These are phyloP conservation scores for Globisporangium alternatum DNA, from an alignment of 352 stramenopile species.

Conservation along the genomic window DNA sequence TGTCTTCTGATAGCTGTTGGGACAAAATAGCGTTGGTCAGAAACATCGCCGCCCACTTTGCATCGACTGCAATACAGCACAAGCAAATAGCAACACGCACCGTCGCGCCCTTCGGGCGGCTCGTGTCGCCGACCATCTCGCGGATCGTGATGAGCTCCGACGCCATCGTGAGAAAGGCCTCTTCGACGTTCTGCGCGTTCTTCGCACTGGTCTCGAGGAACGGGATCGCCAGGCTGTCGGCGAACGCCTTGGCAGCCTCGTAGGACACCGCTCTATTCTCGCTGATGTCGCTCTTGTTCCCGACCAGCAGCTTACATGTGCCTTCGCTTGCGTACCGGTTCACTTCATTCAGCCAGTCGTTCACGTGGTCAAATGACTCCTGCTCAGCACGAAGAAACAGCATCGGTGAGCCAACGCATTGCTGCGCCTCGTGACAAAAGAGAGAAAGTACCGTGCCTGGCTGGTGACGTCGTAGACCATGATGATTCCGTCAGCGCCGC, in stretches of 20 bases:
- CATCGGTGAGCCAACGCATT: neutral
- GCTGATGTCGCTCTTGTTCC: slow-evolving; percentile 99
- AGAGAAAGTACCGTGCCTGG: slow-evolving; percentile 36
- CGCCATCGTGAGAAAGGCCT: slow-evolving; percentile 99
- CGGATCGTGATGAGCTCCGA: slow-evolving; percentile 95
- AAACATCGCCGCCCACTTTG: neutral
- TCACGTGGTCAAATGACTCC: slow-evolving; percentile 99
- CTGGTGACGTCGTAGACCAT: slow-evolving; percentile 99
- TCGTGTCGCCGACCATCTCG: slow-evolving; percentile 81
- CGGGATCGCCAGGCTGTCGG: slow-evolving; percentile 96
- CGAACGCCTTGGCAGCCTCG: slow-evolving; percentile 97
- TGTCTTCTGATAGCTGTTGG: slow-evolving; percentile 14
- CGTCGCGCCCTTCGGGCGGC: slow-evolving; percentile 60
- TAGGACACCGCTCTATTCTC: slow-evolving; percentile 95
- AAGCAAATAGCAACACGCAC: slow-evolving; percentile 25
- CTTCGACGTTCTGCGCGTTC: slow-evolving; percentile 98
- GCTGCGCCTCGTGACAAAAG: neutral
- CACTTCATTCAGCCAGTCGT: slow-evolving; percentile 99
- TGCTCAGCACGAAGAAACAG: slow-evolving; percentile 20
- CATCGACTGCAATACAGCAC: neutral
- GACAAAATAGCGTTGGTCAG: neutral
- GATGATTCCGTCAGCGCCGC: slow-evolving; percentile 97
- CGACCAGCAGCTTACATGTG: slow-evolving; percentile 98
- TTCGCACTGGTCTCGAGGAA: slow-evolving; percentile 99
- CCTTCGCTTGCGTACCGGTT: slow-evolving; percentile 98